Evolutionary conservation across 2,329 filamentous ascomycete genomes (phyloP).

Genomic region (Hymenotorrendiella dingleyae): DNA sequence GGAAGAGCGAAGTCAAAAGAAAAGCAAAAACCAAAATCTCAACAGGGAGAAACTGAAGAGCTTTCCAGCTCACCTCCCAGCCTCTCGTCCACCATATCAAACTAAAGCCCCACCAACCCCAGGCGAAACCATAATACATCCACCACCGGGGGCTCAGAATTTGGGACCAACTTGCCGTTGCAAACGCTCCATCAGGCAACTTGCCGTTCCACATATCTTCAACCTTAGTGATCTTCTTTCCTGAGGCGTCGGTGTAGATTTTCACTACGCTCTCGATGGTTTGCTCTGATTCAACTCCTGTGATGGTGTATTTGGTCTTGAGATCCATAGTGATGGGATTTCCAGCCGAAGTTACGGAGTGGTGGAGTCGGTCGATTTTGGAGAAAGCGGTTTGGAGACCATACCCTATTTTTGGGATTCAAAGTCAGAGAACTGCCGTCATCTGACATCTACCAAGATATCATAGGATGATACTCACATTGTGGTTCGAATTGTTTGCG

Average conservation of each 20-base stretch:
- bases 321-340: slow-evolving; percentile 56
- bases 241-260: slow-evolving; percentile 37
- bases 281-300: slow-evolving; percentile 46
- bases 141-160: slow-evolving; percentile 34
- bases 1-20: neutral
- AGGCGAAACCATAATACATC: slow-evolving; percentile 16
- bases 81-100: slow-evolving; percentile 34
- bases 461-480: too few relatives aligned
- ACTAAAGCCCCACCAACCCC: slow-evolving; percentile 34
- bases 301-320: slow-evolving; percentile 46
- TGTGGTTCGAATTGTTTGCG: slow-evolving; percentile 44
- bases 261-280: slow-evolving; percentile 42
- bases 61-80: slow-evolving; percentile 35
- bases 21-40: neutral
- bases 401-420: too few relatives aligned
- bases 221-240: slow-evolving; percentile 42
- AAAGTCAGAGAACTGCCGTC: too few relatives aligned
- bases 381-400: slow-evolving; percentile 52
- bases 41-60: too few relatives aligned
- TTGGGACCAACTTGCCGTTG: slow-evolving; percentile 40
- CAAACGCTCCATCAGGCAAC: slow-evolving; percentile 42
- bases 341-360: slow-evolving; percentile 46
- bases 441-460: too few relatives aligned
- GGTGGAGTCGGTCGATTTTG: slow-evolving; percentile 49
- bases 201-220: slow-evolving; percentile 51